Conservation (phyloP, 495 filamentous ascomycete species). For the Corynascus novoguineensis region DNA sequence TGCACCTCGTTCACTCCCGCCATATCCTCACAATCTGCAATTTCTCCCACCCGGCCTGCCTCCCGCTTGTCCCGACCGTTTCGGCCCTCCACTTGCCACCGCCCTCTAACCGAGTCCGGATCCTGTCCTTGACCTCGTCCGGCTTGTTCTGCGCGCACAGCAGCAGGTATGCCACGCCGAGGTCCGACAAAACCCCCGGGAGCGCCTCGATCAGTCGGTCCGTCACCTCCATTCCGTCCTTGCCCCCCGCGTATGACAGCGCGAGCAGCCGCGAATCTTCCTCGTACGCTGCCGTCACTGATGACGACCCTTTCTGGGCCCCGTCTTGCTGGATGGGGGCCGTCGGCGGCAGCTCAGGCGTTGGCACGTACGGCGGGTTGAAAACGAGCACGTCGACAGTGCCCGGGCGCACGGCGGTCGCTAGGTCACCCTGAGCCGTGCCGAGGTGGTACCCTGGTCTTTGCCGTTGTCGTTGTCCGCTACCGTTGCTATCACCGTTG, state of each 20-base stretch:
- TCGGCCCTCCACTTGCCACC: constrained; percentile 53
- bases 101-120: constrained; percentile 48
- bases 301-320: neutral
- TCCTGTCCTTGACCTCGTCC: constrained; percentile 61
- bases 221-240: constrained; percentile 90
- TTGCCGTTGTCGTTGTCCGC: neutral
- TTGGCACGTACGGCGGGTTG: constrained; percentile 96
- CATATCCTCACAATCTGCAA: constrained; percentile 77
- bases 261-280: constrained; percentile 75
- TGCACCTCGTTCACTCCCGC: constrained; percentile 37
- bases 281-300: constrained; percentile 47
- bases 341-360: constrained; percentile 56
- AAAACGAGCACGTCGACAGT: constrained; percentile 81
- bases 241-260: constrained; percentile 81
- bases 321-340: neutral
- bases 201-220: constrained; percentile 66
- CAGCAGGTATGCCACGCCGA: constrained; percentile 82
- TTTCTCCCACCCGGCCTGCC: constrained; percentile 87
- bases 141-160: constrained; percentile 85
- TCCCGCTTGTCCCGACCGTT: constrained; percentile 78
- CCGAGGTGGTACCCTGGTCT: constrained; percentile 47
- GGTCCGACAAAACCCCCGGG: constrained; percentile 53
- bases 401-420: constrained; percentile 47
- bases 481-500: neutral
- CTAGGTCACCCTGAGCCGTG: constrained; percentile 61